Base-by-base conservation (phyloP, 2,329 filamentous ascomycete genomes). In the Thielaviopsis ethacetica region DNA sequence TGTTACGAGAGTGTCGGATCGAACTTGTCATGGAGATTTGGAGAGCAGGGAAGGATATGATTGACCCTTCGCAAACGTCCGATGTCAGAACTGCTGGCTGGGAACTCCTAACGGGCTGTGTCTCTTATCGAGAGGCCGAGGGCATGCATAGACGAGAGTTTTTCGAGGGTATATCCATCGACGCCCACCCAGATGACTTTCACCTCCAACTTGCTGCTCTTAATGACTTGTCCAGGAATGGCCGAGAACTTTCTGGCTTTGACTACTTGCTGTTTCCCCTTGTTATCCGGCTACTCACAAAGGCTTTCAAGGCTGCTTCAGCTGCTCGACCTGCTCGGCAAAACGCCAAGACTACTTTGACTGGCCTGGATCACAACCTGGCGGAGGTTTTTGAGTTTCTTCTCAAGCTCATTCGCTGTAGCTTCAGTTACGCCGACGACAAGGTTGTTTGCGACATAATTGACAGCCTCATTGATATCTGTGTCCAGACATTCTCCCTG, bases 341-440 rank as follows among this genome's bases (percentile, higher is more conserved):
- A 62, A 65, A 59, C 17, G n/a, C 57, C 41, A 59, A 59, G 10
- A 53, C 54, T n/a, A 27, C 53, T 24, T 30, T 56, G 19, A 38
- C 59, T 44, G 75, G 72, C 27, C 81, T 84, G 65, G 82, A 85
- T 62, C 76, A 77, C 63, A 83, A 81, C 65, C 73, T 90, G 57
- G 72, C 77, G 2, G 76, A 79, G 54, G 70, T 89, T 2, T 88
- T 89, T 65, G 70, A 73, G 13, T 86, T 83, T 63, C 64, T 85
- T 58, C 76, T 78, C 60, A 81, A 86, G 62, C 75, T 88, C 58
- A 81, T 87, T 71, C 88, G 87, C 67, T 90, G 87, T 73, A 88
- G 84, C 67, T 85, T 83, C 68, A 85, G 83, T 63, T 76, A 82
- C 34, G 81, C 85, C 24, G 77, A 78, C 63, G 83, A 86, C 63